Evolutionary conservation across 805 yeast genomes (phyloP).

Genomic region (Cyberlindnera japonica): DNA sequence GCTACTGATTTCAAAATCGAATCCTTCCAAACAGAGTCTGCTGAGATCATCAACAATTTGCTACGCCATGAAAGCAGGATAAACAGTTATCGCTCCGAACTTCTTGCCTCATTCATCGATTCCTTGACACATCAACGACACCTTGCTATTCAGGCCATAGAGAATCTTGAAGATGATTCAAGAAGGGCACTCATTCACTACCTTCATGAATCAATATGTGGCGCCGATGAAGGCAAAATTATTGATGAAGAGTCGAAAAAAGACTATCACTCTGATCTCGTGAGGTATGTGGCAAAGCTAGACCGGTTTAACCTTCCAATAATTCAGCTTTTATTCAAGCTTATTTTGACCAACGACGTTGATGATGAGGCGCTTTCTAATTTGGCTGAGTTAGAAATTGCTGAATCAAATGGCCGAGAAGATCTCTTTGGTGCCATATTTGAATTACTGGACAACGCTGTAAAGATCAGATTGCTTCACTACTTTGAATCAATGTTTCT

Average conservation of each 20-base stretch:
- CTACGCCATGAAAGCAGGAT: slow-evolving; percentile 17
- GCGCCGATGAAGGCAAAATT: not conserved
- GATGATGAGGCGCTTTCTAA: slow-evolving; percentile 11
- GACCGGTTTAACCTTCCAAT: slow-evolving; percentile 41
- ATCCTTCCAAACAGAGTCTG: slow-evolving; percentile 24
- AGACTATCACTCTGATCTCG: slow-evolving; percentile 5
- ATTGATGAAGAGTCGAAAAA: not conserved
- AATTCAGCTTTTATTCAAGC: slow-evolving; percentile 37
- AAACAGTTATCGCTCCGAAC: slow-evolving; percentile 16
- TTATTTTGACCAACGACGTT: slow-evolving; percentile 21
- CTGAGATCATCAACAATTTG: slow-evolving; percentile 23
- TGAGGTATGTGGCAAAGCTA: slow-evolving; percentile 25
- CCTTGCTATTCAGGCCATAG: slow-evolving; percentile 8
- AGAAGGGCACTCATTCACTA: not conserved
- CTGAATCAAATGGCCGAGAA: slow-evolving; percentile 1
- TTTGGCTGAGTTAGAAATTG: slow-evolving; percentile 12
- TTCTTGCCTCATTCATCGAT: slow-evolving; percentile 16
- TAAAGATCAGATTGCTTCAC: slow-evolving; percentile 33
- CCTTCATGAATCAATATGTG: slow-evolving; percentile 7
- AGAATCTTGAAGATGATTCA: slow-evolving; percentile 1
- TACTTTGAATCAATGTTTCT: slow-evolving; percentile 40
- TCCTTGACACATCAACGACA: slow-evolving; percentile 15
- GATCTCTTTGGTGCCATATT: slow-evolving; percentile 37
- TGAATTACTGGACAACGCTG: slow-evolving; percentile 31
- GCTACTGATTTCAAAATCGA: slow-evolving; percentile 12